Percentiles rank a stretch among this genome's conserved stretches.
These are phyloP conservation scores for Geopyxis carbonaria DNA, from an alignment of 495 filamentous ascomycete species.

Conservation along the genomic window DNA sequence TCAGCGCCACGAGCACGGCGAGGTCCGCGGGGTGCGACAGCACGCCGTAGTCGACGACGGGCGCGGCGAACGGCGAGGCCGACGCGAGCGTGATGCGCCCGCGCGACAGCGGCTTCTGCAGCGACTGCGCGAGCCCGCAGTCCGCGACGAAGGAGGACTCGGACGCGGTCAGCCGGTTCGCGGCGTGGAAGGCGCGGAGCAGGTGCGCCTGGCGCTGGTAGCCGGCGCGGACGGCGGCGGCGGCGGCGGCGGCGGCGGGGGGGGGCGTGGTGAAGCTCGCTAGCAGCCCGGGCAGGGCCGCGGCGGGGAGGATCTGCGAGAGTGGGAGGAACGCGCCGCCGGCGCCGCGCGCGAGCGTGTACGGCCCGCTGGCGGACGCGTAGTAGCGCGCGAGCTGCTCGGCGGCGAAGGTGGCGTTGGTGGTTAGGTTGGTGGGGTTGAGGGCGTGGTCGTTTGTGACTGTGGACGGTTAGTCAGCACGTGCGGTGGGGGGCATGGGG, in stretches of 20 bases:
- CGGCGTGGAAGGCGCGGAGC: conserved; percentile 5
- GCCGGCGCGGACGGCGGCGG: conserved; percentile 28
- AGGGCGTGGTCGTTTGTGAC: conserved; percentile 14
- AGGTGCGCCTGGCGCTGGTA: conserved; percentile 17
- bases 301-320: conserved; percentile 18
- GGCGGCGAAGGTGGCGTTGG: conserved; percentile 27
- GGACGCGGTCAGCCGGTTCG: conserved; percentile 3
- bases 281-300: conserved; percentile 28
- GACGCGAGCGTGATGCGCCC: conserved; percentile 28
- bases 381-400: conserved; percentile 29
- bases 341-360: conserved; percentile 25
- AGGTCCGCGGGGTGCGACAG: conserved; percentile 30
- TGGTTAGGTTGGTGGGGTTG: conserved; percentile 1
- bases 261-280: no score
- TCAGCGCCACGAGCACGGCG: conserved; percentile 24
- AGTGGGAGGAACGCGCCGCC: conserved; percentile 6
- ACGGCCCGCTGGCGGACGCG: no score
- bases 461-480: no score
- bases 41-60: conserved; percentile 25
- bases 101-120: conserved; percentile 27
- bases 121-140: background rate
- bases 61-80: conserved; percentile 25
- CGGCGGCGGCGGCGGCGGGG: conserved; percentile 25
- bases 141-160: conserved; percentile 10
- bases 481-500: conserved; percentile 16